Percentiles rank a stretch among this genome's conserved stretches.
phyloP scores from a whole-genome alignment of 2,329 filamentous ascomycete species.

The Scedosporium boydii region DNA sequence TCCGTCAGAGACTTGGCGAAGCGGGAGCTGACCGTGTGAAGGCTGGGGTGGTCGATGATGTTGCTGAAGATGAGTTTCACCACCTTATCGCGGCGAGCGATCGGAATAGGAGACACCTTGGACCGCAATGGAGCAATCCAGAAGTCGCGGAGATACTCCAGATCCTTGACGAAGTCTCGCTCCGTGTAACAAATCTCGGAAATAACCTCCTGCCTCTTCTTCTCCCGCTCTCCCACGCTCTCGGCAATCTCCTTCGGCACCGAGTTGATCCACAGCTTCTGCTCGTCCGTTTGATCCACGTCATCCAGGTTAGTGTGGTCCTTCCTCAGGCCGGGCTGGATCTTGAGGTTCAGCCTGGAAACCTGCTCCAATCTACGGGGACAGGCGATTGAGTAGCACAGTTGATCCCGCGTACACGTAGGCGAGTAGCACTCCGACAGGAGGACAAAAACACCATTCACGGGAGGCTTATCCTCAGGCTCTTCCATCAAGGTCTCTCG shows the following conservation, averaged over 20 bases:
- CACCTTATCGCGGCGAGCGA: constrained; percentile 78
- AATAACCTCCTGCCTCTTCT: constrained; percentile 96
- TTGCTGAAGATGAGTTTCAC: constrained; percentile 94
- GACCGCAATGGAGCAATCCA: constrained; percentile 91
- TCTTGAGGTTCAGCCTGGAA: constrained; percentile 85
- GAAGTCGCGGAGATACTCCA: constrained; percentile 95
- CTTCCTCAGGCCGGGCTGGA: constrained; percentile 74
- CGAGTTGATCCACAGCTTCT: constrained; percentile 99
- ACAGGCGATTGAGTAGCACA: constrained; percentile 97
- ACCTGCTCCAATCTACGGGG: constrained; percentile 90
- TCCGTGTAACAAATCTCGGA: constrained; percentile 99
- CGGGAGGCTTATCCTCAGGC: constrained; percentile 57
- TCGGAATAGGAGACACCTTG: constrained; percentile 76
- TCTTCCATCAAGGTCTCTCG: constrained; percentile 84
- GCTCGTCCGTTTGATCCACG: constrained; percentile 75
- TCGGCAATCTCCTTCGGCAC: constrained; percentile 93
- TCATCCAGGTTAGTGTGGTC: constrained; percentile 58
- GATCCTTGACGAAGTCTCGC: constrained; percentile 95
- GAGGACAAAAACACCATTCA: constrained; percentile 94
- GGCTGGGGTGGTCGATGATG: constrained; percentile 71
- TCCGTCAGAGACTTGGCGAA: constrained; percentile 83
- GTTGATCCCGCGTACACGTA: constrained; percentile 86
- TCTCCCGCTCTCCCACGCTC: constrained; percentile 78
- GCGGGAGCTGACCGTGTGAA: constrained; percentile 81
- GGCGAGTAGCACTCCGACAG: constrained; percentile 97